Evolutionary conservation across 768 basidiomycete genomes (phyloP), one percentile per base, ranked within the genome.

Genomic region (Mrakia gelida): DNA sequence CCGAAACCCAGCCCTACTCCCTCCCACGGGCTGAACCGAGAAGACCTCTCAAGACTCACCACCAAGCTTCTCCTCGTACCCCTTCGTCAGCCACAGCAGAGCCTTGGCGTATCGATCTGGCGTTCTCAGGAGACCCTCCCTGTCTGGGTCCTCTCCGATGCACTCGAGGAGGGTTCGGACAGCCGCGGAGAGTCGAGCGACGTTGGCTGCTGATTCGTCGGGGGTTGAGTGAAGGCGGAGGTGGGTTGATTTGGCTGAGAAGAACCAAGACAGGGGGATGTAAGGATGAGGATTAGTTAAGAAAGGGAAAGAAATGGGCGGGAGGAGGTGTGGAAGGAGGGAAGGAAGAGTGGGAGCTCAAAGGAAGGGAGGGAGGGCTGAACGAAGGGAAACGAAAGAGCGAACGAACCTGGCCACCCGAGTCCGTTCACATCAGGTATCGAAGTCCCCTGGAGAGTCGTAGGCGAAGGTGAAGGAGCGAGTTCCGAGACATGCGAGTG

Each of bases 41-140:
- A 34, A 78, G 11, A 10, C 11, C 11, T 3, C 23, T 34, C 5
- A 79, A 70, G 45, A 80, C 83, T 73, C 75, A 94, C 95, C 93
- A 85, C 91, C 90, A 80, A 99, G 86, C 80, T 93, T 90, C 84
- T 98, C 95, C 84, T 98, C 97, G 85, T 99, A 99, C 15, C 97
- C 97, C 83, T 92, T 90, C 49, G 97, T 98, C 95, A 98, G 97
- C 94, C 94, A 98, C 88, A 99, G 89, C 75, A 99, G 87, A 38
- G 97, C 94, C 85, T 98, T 93, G 32, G 95, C 95, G 85, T 97
- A 99, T 56, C 97, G 89, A 81, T 95, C 93, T 34, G 97, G 97
- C 2, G 97, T 99, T 82, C 90, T 90, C 74, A 91, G 86, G 30
- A 99, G 87, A 26, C 97, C 97, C 83, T 98, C 96, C 52, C 97